Conservation (phyloP, 1,284 basidiomycete genomes). For the Fistulina hepatica region DNA sequence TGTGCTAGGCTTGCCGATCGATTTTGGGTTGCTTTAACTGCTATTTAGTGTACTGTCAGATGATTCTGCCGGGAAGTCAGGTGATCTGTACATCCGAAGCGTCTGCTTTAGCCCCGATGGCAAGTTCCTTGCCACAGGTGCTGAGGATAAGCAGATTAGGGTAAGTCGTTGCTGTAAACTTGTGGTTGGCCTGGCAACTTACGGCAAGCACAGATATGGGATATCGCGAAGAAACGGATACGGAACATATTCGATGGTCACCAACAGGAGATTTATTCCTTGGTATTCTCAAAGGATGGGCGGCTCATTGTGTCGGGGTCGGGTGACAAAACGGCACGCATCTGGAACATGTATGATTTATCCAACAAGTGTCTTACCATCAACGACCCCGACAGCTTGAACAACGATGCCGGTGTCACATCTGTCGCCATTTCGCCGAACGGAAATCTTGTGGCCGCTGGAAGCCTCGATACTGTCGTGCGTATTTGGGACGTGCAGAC, state of each 20-base stretch:
- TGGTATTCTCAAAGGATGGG: slow-evolving; percentile 80
- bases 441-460: slow-evolving; percentile 72
- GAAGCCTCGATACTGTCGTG: slow-evolving; percentile 75
- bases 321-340: slow-evolving; percentile 78
- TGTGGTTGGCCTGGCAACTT: not conserved
- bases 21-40: not conserved
- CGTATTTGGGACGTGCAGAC: slow-evolving; percentile 79
- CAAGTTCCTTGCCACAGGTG: slow-evolving; percentile 71
- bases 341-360: slow-evolving; percentile 75
- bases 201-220: slow-evolving; percentile 59
- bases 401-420: slow-evolving; percentile 67
- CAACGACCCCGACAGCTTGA: slow-evolving; percentile 40
- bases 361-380: slow-evolving; percentile 48
- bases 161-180: slow-evolving; percentile 31
- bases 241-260: slow-evolving; percentile 73
- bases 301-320: slow-evolving; percentile 80
- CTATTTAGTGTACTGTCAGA: slow-evolving; percentile 54
- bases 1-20: slow-evolving; percentile 11
- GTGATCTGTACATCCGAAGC: slow-evolving; percentile 77
- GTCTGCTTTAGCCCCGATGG: slow-evolving; percentile 82
- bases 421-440: slow-evolving; percentile 76
- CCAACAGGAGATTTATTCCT: slow-evolving; percentile 83
- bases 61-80: slow-evolving; percentile 49
- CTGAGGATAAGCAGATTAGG: slow-evolving; percentile 75
- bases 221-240: slow-evolving; percentile 67